Conservation (phyloP, 2,329 filamentous ascomycete genomes). For the Teratosphaeriaceae sp. region DNA sequence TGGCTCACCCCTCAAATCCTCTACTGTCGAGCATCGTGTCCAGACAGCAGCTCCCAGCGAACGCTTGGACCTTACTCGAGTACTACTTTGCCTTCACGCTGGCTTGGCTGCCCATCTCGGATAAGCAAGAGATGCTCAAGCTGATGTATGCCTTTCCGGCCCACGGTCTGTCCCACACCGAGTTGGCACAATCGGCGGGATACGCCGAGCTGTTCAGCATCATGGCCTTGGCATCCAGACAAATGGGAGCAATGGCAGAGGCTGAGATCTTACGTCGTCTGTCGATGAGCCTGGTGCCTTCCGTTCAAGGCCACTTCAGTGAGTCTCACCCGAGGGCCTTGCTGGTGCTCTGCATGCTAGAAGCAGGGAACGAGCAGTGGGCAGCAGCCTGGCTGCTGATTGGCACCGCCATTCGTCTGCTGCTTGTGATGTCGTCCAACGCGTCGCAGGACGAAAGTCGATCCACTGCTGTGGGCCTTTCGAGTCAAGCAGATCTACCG, state of each 20-base stretch:
- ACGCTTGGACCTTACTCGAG: slow-evolving; percentile 58
- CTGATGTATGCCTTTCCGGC: slow-evolving; percentile 50
- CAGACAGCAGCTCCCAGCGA: slow-evolving; percentile 40
- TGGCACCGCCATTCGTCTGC: background rate
- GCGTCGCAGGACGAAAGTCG: background rate
- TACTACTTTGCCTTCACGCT: slow-evolving; percentile 71
- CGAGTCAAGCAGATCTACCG: too few species aligned
- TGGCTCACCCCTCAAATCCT: too few species aligned
- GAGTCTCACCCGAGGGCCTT: background rate
- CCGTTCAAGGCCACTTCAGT: background rate
- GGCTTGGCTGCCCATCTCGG: slow-evolving; percentile 67
- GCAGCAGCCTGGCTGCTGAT: slow-evolving; percentile 1
- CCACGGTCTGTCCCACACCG: slow-evolving; percentile 28
- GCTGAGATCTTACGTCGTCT: slow-evolving; percentile 1
- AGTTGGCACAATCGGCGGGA: slow-evolving; percentile 26
- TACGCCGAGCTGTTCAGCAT: slow-evolving; percentile 43
- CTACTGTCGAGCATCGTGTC: slow-evolving; percentile 16
- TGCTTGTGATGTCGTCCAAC: background rate
- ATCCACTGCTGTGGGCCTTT: slow-evolving; percentile 20
- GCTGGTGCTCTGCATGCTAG: background rate
- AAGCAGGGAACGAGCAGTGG: background rate
- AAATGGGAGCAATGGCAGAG: slow-evolving; percentile 9
- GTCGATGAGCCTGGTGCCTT: slow-evolving; percentile 3
- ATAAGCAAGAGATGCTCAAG: slow-evolving; percentile 57
- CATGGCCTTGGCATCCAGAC: slow-evolving; percentile 35